Percentiles rank a stretch among this genome's conserved stretches.
Conservation (phyloP, 257 asterid species). For the Solanum lignicaule region DNA sequence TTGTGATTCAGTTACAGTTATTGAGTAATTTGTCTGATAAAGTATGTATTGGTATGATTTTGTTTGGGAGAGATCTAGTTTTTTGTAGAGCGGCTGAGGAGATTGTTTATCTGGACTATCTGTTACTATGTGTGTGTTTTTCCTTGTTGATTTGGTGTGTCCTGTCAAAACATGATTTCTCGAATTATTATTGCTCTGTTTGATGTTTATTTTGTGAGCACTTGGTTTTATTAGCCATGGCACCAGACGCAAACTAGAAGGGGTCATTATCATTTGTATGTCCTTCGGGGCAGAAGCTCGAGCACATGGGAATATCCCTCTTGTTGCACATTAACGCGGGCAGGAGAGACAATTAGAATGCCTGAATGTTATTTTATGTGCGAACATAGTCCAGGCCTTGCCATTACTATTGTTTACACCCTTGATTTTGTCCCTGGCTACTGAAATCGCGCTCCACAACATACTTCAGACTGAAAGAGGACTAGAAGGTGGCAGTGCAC, state of each 20-base stretch:
- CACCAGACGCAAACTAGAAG: background rate
- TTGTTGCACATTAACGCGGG: background rate
- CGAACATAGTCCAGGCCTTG: background rate
- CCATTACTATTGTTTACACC: background rate
- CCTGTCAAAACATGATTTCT: background rate
- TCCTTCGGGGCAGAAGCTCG: background rate
- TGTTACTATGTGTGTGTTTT: background rate
- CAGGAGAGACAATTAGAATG: background rate
- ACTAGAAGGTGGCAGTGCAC: background rate
- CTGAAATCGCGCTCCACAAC: background rate
- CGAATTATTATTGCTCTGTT: background rate
- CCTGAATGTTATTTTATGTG: background rate
- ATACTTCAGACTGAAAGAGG: background rate
- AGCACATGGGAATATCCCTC: background rate
- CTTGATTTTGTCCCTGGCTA: background rate
- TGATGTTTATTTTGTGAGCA: background rate
- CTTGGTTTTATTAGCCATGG: background rate
- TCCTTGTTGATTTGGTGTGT: background rate
- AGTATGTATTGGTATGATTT: background rate
- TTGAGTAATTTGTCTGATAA: background rate
- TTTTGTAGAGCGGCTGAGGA: background rate
- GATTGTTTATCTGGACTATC: background rate
- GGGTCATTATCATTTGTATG: background rate
- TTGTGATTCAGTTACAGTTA: background rate
- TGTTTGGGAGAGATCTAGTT: background rate